Conservation (phyloP, 176 grass and related monocot genomes). For the sorghum (Sorghum bicolor) region DNA sequence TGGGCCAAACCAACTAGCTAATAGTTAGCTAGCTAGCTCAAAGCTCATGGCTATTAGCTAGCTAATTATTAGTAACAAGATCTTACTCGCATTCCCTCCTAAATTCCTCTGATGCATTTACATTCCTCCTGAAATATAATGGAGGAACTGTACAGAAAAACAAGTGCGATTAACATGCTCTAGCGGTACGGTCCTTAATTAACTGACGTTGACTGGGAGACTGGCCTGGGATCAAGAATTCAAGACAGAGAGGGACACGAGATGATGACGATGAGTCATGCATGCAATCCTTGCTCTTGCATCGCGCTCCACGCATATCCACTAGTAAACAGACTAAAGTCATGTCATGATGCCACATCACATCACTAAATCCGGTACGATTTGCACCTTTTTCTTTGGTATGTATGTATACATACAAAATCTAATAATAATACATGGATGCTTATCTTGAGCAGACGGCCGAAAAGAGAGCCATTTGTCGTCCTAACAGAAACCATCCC, state of each 20-base stretch:
- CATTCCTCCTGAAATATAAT: background rate
- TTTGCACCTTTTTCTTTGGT: background rate
- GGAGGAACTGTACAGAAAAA: background rate
- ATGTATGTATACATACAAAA: background rate
- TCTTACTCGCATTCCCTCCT: background rate
- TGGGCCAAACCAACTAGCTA: too few species aligned
- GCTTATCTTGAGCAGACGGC: slow-evolving; percentile 16
- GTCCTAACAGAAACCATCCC: too few species aligned
- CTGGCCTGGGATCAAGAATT: too few species aligned
- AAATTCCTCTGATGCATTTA: background rate
- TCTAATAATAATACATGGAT: background rate
- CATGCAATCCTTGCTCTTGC: background rate
- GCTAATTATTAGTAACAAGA: too few species aligned
- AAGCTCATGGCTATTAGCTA: too few species aligned
- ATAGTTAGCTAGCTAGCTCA: too few species aligned
- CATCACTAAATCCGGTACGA: slow-evolving; percentile 19
- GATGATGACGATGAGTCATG: background rate
- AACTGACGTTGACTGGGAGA: too few species aligned
- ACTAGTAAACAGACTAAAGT: background rate
- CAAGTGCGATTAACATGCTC: background rate
- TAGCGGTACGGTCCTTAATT: too few species aligned
- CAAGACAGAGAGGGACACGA: too few species aligned
- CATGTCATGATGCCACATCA: slow-evolving; percentile 15
- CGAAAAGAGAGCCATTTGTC: background rate
- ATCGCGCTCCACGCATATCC: slow-evolving; percentile 2